Evolutionary conservation across 2,329 filamentous ascomycete genomes (phyloP).

Genomic region (Arthrinium phaeospermum): DNA sequence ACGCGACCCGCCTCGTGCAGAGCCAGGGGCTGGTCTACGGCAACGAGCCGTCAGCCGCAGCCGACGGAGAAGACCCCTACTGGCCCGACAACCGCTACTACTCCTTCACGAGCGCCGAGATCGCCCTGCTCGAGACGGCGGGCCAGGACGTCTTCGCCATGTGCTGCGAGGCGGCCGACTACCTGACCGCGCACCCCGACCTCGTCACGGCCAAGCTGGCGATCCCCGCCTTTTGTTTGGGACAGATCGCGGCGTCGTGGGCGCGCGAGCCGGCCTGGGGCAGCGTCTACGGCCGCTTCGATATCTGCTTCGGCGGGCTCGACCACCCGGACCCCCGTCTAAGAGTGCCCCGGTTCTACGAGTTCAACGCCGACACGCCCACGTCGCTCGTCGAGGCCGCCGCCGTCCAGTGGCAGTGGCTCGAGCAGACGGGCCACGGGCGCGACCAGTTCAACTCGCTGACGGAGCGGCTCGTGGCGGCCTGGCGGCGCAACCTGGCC

Average conservation of each 20-base stretch:
- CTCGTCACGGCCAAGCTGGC: constrained; percentile 22
- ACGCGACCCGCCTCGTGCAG: constrained; percentile 20
- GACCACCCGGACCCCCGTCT: constrained; percentile 23
- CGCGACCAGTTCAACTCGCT: constrained; percentile 23
- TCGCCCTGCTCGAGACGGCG: constrained; percentile 20
- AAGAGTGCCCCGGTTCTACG: constrained; percentile 22
- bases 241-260: constrained; percentile 23
- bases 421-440: constrained; percentile 24
- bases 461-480: constrained; percentile 18
- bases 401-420: constrained; percentile 22
- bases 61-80: constrained; percentile 19
- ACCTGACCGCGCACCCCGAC: constrained; percentile 23
- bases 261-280: constrained; percentile 23
- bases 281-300: constrained; percentile 25
- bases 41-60: neutral
- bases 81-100: constrained; percentile 25
- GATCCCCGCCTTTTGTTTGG: constrained; percentile 20
- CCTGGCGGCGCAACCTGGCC: constrained; percentile 23
- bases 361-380: constrained; percentile 26
- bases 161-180: constrained; percentile 26
- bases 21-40: constrained; percentile 19
- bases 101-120: constrained; percentile 23
- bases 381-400: constrained; percentile 23
- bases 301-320: constrained; percentile 24
- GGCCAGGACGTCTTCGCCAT: constrained; percentile 24